Conservation (phyloP, 2,329 filamentous ascomycete genomes). For the Exophiala sp. region DNA sequence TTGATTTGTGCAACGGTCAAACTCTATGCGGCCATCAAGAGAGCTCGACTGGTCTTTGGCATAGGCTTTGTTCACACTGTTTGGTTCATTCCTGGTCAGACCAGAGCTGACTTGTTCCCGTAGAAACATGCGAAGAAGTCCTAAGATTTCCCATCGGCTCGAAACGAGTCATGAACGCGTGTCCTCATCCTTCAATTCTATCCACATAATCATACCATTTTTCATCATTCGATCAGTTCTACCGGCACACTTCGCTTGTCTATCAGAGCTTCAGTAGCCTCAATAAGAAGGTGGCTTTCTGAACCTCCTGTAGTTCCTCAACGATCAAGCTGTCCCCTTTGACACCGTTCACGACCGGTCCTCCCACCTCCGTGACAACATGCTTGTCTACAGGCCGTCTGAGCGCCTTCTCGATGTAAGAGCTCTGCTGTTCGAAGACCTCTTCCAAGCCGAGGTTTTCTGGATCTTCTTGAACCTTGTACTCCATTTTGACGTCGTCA, state of each 20-base stretch:
- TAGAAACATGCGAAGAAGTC: conserved; percentile 54
- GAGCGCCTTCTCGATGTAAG: conserved; percentile 71
- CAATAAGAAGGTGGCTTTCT: conserved; percentile 75
- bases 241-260: background rate
- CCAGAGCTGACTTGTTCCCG: conserved; percentile 8
- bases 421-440: conserved; percentile 65
- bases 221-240: background rate
- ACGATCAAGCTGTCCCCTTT: conserved; percentile 61
- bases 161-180: background rate
- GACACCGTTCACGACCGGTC: conserved; percentile 40
- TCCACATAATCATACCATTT: background rate
- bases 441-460: conserved; percentile 69
- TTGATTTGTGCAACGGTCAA: background rate
- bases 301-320: conserved; percentile 81
- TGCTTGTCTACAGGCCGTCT: conserved; percentile 73
- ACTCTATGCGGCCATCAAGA: background rate
- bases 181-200: background rate
- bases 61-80: background rate
- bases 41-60: background rate
- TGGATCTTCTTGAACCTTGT: conserved; percentile 73
- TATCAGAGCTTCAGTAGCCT: conserved; percentile 67
- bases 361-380: conserved; percentile 57
- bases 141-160: conserved; percentile 25
- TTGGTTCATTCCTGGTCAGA: background rate
- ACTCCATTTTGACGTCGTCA: conserved; percentile 95